Evolutionary conservation across 2,329 filamentous ascomycete genomes (phyloP), one percentile per base, ranked within the genome.

Genomic region (Colletotrichum ledebouriae): DNA sequence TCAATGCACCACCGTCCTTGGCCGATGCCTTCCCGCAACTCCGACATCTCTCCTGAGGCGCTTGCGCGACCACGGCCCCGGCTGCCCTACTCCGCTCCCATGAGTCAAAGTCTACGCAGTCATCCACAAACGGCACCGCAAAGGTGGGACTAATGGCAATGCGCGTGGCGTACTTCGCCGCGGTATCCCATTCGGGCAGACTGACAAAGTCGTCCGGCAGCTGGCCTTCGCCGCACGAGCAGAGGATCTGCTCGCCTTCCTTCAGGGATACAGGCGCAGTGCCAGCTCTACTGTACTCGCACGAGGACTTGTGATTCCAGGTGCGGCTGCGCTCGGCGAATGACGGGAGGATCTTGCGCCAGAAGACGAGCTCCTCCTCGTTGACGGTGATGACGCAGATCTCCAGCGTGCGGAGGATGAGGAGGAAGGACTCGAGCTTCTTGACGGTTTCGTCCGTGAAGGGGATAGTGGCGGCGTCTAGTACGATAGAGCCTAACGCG

Each of bases 111-210:
- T 81, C 77, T 0, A 81, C 69, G 20, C 81, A 71, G 25, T 81
- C 75, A 71, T 86, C 84, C 1, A 83, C 79, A 10, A 80, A 77
- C 0, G 79, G 78, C 22, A 79, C 78, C 9, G 84, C 76, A 73
- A 82, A 90, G 0, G 79, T 76, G 0, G 86, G 86, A 63, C 87
- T 89, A 71, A 90, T 86, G 4, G 86, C 87, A 6, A 88, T 78
- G 6, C 89, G 82, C 33, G 88, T 86, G 33, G 84, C 81, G 56
- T 82, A 76, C 61, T 78, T 74, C 1, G 77, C 76, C 11, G 79
- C 80, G 9, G 73, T 76, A 0, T 84, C 78, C 79, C 84, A 84
- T 17, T 80, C 78, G 0, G 83, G 82, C 6, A 85, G 56, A 3
- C 73, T 63, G 44, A 81, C 70, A 60, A 79, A 87, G 50, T 73